phyloP scores from a whole-genome alignment of 139 green algal species.

The Raphidocelis subcapitata region DNA sequence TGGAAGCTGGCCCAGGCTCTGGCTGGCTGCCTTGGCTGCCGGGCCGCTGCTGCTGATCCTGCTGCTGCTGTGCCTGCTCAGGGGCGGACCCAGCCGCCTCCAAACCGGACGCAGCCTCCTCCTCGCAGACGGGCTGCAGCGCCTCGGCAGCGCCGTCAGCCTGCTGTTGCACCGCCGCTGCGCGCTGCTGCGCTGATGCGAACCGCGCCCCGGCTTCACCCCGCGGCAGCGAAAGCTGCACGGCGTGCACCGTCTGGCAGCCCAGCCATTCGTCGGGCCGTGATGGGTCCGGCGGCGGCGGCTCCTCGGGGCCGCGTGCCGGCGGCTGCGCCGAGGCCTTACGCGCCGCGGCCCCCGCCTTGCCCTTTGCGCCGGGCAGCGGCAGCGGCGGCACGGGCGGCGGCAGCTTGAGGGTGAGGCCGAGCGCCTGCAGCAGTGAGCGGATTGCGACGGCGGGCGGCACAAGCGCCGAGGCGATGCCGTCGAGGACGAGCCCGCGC shows the following conservation, averaged over 20 bases:
- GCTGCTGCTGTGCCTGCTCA: constrained; percentile 1
- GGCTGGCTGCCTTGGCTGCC: neutral
- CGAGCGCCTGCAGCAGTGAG: constrained; percentile 42
- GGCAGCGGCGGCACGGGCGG: constrained; percentile 7
- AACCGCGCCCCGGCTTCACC: too few species aligned
- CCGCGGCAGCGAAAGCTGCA: too few species aligned
- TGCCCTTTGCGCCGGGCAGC: neutral
- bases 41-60: neutral
- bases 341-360: constrained; percentile 9
- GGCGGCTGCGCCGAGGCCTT: too few species aligned
- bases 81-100: too few species aligned
- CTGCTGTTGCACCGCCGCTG: too few species aligned
- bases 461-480: constrained; percentile 35
- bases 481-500: constrained; percentile 55
- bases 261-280: too few species aligned
- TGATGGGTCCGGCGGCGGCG: neutral
- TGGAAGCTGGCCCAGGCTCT: neutral
- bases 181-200: too few species aligned
- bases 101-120: constrained; percentile 5
- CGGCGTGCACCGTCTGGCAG: too few species aligned
- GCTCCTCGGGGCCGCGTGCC: constrained; percentile 13
- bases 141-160: too few species aligned
- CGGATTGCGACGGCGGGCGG: constrained; percentile 10
- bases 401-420: constrained; percentile 32
- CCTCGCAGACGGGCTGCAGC: too few species aligned